A percentile compares a stretch with the other conserved stretches of the same genome.
Conservation (phyloP, 1,284 basidiomycete genomes). For the Ganoderma meredithae region DNA sequence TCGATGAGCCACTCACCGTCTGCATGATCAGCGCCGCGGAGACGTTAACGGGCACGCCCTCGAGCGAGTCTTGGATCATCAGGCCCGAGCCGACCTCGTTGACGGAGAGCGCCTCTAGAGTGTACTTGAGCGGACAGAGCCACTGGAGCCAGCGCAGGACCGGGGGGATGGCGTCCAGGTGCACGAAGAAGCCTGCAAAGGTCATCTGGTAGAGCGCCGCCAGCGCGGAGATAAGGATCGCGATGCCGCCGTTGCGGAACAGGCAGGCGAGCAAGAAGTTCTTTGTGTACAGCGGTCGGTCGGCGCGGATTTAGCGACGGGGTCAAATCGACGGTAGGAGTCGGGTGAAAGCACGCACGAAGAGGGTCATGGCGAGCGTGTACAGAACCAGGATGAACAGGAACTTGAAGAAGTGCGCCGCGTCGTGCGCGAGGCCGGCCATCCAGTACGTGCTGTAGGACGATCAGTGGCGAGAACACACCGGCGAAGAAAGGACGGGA, state of each 20-base stretch:
- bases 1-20: constrained; percentile 53
- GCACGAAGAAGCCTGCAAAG: constrained; percentile 87
- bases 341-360: constrained; percentile 55
- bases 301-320: neutral
- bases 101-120: constrained; percentile 83
- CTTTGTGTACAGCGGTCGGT: constrained; percentile 45
- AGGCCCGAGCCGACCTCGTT: constrained; percentile 90
- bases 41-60: constrained; percentile 83
- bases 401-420: constrained; percentile 48
- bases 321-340: neutral
- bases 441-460: constrained; percentile 83
- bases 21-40: constrained; percentile 87
- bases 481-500: too few relatives aligned
- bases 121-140: constrained; percentile 76
- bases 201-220: constrained; percentile 86
- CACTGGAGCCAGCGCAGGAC: constrained; percentile 90
- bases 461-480: neutral
- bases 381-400: constrained; percentile 54
- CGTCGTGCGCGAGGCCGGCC: constrained; percentile 78
- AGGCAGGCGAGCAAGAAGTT: constrained; percentile 87
- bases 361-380: constrained; percentile 84
- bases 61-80: constrained; percentile 80
- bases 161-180: constrained; percentile 80
- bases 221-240: constrained; percentile 83
- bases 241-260: constrained; percentile 86